phyloP scores from a whole-genome alignment of 139 green algal species.

The Penium margaritaceum region DNA sequence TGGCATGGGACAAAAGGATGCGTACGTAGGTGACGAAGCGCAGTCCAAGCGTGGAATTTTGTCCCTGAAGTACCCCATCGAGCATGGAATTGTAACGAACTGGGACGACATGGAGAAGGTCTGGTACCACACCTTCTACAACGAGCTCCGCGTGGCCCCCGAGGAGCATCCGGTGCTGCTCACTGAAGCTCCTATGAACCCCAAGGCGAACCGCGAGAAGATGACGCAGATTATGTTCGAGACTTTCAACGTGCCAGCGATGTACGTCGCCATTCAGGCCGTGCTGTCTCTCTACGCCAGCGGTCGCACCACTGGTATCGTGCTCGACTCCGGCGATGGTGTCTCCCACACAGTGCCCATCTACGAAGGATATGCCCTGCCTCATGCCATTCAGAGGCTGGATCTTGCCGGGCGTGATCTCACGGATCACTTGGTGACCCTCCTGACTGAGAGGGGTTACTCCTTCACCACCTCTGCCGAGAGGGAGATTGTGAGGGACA shows the following conservation, averaged over 20 bases:
- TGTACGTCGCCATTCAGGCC: conserved; percentile 51
- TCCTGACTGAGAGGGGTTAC: conserved; percentile 51
- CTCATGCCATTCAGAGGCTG: conserved; percentile 51
- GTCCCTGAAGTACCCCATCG: conserved; percentile 53
- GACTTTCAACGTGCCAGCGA: conserved; percentile 50
- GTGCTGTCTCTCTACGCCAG: conserved; percentile 49
- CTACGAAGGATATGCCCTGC: conserved; percentile 50
- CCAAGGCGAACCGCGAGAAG: conserved; percentile 52
- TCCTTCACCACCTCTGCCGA: conserved; percentile 50
- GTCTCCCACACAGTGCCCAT: conserved; percentile 52
- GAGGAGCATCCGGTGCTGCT: conserved; percentile 53
- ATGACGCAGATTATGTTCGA: conserved; percentile 60
- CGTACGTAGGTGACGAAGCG: conserved; percentile 53
- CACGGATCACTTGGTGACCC: conserved; percentile 45
- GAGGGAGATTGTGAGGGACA: conserved; percentile 53
- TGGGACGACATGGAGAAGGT: conserved; percentile 59
- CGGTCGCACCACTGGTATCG: conserved; percentile 52
- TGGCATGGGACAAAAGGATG: conserved; percentile 50
- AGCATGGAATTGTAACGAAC: conserved; percentile 55
- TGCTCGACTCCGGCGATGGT: conserved; percentile 51
- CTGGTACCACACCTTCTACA: conserved; percentile 58
- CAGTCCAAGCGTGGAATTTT: conserved; percentile 53
- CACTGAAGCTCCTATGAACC: conserved; percentile 48
- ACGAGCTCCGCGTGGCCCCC: conserved; percentile 53
- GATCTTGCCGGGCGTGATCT: conserved; percentile 49